A percentile compares a stretch with the other conserved stretches of the same genome.
Evolutionary conservation across 768 basidiomycete genomes (phyloP).

Genomic region (Mycena pura): DNA sequence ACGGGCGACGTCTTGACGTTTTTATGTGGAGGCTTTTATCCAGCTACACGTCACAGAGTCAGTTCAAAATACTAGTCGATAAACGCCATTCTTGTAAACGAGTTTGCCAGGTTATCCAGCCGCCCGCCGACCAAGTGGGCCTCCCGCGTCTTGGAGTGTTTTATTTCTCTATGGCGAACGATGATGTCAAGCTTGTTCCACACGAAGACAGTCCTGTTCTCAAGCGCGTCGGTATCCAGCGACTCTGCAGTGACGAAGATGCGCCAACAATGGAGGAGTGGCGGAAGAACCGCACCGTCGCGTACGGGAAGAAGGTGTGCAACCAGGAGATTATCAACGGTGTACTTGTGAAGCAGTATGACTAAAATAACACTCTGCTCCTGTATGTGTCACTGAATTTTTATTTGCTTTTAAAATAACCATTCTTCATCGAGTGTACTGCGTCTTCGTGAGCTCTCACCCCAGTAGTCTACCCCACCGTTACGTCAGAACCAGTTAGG

Average conservation of each 20-base stretch:
- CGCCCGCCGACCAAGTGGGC: conserved; percentile 51
- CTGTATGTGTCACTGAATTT: too few species aligned
- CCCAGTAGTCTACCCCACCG: too few species aligned
- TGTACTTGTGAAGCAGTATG: too few species aligned
- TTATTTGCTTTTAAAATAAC: too few species aligned
- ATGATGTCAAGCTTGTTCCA: conserved; percentile 50
- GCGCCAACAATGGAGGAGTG: conserved; percentile 52
- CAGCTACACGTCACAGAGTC: conserved; percentile 51
- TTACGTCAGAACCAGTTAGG: too few species aligned
- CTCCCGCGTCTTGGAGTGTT: conserved; percentile 52
- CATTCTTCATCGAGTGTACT: too few species aligned
- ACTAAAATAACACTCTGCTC: too few species aligned
- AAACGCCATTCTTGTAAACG: too few species aligned
- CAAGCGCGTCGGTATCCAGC: conserved; percentile 42
- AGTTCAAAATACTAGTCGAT: too few species aligned
- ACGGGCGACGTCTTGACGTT: conserved; percentile 57
- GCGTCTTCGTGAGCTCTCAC: too few species aligned
- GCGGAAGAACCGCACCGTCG: conserved; percentile 46
- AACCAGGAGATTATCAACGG: too few species aligned
- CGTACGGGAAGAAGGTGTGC: too few species aligned
- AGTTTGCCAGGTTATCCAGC: conserved; percentile 52
- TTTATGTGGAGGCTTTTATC: conserved; percentile 54
- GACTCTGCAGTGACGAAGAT: conserved; percentile 41
- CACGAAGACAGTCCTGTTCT: conserved; percentile 50
- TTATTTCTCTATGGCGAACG: conserved; percentile 53